Percentiles rank a stretch among this genome's conserved stretches.
phyloP scores from a whole-genome alignment of 106 monocot genomes.

The Dendrobium chrysotoxum region DNA sequence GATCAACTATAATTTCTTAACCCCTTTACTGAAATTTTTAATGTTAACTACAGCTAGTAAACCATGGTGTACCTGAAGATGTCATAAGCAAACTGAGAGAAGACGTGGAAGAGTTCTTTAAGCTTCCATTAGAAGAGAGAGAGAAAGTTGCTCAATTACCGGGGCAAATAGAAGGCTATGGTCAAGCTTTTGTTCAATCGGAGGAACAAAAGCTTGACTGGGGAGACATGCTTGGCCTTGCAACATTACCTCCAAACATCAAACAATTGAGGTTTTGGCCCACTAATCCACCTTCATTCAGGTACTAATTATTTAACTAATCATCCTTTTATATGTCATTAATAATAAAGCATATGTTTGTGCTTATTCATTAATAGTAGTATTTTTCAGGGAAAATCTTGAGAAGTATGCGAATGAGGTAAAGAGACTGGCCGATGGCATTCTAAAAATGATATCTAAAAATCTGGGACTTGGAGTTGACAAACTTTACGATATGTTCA shows the following conservation, averaged over 20 bases:
- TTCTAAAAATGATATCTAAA: constrained; percentile 9
- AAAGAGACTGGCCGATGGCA: constrained; percentile 12
- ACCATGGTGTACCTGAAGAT: constrained; percentile 33
- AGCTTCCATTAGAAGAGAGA: constrained; percentile 32
- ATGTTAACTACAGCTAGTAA: constrained; percentile 27
- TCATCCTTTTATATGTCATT: neutral
- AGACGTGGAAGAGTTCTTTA: constrained; percentile 31
- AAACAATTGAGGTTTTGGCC: constrained; percentile 33
- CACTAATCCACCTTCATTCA: constrained; percentile 33
- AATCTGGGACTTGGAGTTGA: constrained; percentile 15
- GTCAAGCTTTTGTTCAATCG: constrained; percentile 34
- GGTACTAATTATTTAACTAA: constrained; percentile 14
- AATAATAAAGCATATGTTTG: neutral
- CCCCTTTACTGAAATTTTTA: too few relatives aligned
- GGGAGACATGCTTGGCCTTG: constrained; percentile 28
- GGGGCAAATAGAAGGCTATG: constrained; percentile 30
- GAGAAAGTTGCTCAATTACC: constrained; percentile 6
- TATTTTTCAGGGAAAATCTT: neutral
- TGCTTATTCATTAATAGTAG: neutral
- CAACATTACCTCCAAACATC: constrained; percentile 9
- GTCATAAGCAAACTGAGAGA: constrained; percentile 17
- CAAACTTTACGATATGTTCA: constrained; percentile 2
- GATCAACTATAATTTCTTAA: too few relatives aligned
- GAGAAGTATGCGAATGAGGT: constrained; percentile 6
- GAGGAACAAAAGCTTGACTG: constrained; percentile 46